Evolutionary conservation across 1,139 yeast species (phyloP).

Genomic region (Taphrina populina): DNA sequence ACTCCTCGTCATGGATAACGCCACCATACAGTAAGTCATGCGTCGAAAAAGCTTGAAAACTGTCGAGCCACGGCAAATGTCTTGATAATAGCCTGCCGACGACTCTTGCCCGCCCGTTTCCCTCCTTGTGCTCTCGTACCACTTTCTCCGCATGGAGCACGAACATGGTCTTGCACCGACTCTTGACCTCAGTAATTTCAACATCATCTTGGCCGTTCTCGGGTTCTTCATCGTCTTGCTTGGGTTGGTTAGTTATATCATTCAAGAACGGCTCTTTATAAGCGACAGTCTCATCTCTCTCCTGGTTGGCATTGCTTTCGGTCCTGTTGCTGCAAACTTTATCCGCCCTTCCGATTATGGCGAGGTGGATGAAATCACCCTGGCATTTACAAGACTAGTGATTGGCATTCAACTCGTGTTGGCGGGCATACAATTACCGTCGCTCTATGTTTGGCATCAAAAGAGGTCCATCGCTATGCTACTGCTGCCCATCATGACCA

Average conservation of each 20-base stretch:
- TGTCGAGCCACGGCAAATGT: too few relatives aligned
- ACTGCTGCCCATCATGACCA: constrained; percentile 49
- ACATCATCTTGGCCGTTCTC: constrained; percentile 42
- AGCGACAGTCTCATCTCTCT: constrained; percentile 43
- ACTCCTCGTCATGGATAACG: too few relatives aligned
- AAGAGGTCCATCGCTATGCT: constrained; percentile 45
- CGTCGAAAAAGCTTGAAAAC: too few relatives aligned
- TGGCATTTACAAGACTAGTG: constrained; percentile 48
- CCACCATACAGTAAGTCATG: too few relatives aligned
- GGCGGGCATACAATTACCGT: constrained; percentile 50
- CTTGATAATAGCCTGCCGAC: too few relatives aligned
- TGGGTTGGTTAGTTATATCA: constrained; percentile 42
- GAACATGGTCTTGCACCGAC: constrained; percentile 15
- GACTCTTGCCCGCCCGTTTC: too few relatives aligned
- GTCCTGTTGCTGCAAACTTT: constrained; percentile 40
- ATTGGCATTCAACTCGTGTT: constrained; percentile 50
- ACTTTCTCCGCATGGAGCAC: too few relatives aligned
- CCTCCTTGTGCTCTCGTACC: too few relatives aligned
- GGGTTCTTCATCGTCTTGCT: constrained; percentile 44
- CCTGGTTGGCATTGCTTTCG: constrained; percentile 42
- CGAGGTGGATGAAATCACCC: constrained; percentile 40
- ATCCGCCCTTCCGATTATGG: constrained; percentile 41
- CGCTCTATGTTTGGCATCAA: constrained; percentile 46
- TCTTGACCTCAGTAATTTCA: constrained; percentile 42
- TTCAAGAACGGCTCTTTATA: constrained; percentile 42